These are phyloP conservation scores for Blastobotrys terrestris DNA, from an alignment of 805 yeast genomes.

Conservation along the genomic window DNA sequence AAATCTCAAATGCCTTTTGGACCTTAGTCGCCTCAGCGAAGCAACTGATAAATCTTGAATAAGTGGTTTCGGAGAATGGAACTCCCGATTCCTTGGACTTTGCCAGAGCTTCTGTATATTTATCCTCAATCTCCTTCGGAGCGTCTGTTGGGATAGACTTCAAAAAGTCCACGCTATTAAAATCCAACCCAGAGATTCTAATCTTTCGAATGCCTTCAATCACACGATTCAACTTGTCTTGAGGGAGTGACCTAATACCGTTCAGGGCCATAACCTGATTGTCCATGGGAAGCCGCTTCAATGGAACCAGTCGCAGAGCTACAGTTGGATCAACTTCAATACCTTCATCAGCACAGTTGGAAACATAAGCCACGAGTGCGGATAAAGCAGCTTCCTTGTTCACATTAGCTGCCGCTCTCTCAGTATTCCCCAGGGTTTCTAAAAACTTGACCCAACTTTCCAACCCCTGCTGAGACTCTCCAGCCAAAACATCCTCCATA, in stretches of 20 bases:
- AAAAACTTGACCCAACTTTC: conserved; percentile 30
- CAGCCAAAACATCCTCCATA: conserved; percentile 20
- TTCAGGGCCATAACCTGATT: conserved; percentile 11
- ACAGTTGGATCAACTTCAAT: conserved; percentile 19
- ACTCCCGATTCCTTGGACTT: conserved; percentile 8
- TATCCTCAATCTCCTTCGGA: conserved; percentile 21
- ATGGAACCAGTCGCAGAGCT: conserved; percentile 16
- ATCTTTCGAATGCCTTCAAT: conserved; percentile 19
- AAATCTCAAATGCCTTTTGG: conserved; percentile 33
- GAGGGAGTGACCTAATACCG: conserved; percentile 8
- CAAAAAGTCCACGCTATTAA: conserved; percentile 19
- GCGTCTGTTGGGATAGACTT: conserved; percentile 18
- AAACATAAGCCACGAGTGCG: conserved; percentile 29
- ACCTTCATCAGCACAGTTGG: conserved; percentile 16
- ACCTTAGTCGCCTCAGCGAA: conserved; percentile 26
- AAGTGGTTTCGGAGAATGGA: conserved; percentile 22
- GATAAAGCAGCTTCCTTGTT: conserved; percentile 28
- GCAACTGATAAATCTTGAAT: conserved; percentile 26
- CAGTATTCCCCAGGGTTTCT: conserved; percentile 22
- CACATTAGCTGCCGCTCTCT: conserved; percentile 16
- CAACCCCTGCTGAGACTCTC: conserved; percentile 23
- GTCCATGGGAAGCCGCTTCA: conserved; percentile 20
- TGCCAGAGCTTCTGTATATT: conserved; percentile 23
- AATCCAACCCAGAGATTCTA: conserved; percentile 16
- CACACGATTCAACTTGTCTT: conserved; percentile 3